Conservation (phyloP, 2,329 filamentous ascomycete species). For the Neodidymelliopsis sp. region DNA sequence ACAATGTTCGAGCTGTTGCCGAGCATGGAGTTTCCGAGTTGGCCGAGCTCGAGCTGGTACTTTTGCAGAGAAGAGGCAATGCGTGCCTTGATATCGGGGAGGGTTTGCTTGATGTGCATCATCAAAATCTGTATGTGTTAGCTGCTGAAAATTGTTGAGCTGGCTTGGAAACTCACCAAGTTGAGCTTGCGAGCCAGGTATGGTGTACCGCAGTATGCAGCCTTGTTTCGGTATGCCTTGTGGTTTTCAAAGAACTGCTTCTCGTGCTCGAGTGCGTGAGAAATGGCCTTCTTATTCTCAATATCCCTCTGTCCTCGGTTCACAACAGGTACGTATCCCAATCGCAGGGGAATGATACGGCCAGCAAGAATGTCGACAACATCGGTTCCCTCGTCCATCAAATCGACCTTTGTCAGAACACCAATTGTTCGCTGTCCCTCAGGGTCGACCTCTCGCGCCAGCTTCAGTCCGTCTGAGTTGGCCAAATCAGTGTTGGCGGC, state of each 20-base stretch:
- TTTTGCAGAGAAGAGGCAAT: slow-evolving; percentile 95
- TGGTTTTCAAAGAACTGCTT: slow-evolving; percentile 98
- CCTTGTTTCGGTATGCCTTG: slow-evolving; percentile 98
- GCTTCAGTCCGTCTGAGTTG: slow-evolving; percentile 96
- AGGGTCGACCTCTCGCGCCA: slow-evolving; percentile 94
- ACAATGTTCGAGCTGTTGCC: slow-evolving; percentile 97
- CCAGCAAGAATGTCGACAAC: slow-evolving; percentile 98
- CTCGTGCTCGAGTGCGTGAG: slow-evolving; percentile 88
- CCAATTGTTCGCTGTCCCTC: slow-evolving; percentile 98
- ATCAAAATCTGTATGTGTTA: slow-evolving; percentile 76
- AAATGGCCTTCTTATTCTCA: slow-evolving; percentile 96
- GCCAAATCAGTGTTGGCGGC: slow-evolving; percentile 97
- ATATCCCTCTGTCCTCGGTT: slow-evolving; percentile 98
- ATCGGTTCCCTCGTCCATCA: slow-evolving; percentile 99
- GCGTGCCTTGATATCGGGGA: slow-evolving; percentile 97
- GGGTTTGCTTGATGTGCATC: slow-evolving; percentile 99
- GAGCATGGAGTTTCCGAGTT: slow-evolving; percentile 90
- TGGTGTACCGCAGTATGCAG: slow-evolving; percentile 96
- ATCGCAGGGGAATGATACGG: slow-evolving; percentile 90
- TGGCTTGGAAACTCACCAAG: slow-evolving; percentile 61
- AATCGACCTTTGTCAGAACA: slow-evolving; percentile 96
- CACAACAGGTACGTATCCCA: slow-evolving; percentile 97
- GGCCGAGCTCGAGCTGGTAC: slow-evolving; percentile 81
- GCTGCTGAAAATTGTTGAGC: slow-evolving; percentile 15
- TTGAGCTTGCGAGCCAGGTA: slow-evolving; percentile 97